phyloP scores from a whole-genome alignment of 1,284 basidiomycete species.

The Fistulina hepatica region DNA sequence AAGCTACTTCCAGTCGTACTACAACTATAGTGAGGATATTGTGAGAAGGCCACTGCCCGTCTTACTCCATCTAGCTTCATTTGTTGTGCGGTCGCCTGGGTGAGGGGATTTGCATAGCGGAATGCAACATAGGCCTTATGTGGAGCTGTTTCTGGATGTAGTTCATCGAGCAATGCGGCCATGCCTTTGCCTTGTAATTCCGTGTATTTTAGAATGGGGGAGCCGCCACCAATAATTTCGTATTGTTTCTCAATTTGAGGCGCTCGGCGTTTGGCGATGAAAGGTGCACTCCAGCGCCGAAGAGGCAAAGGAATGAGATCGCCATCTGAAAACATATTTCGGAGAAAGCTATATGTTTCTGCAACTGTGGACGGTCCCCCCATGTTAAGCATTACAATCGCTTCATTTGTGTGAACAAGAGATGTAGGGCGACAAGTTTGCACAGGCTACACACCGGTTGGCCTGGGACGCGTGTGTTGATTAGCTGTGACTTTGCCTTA shows the following conservation, averaged over 20 bases:
- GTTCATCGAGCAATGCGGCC: slow-evolving; percentile 85
- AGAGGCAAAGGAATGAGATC: slow-evolving; percentile 96
- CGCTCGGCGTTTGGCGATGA: slow-evolving; percentile 86
- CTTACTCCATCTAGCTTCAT: slow-evolving; percentile 89
- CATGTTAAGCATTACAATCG: slow-evolving; percentile 98
- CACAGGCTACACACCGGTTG: too few relatives aligned
- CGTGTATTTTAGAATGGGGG: slow-evolving; percentile 94
- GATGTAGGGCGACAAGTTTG: too few relatives aligned
- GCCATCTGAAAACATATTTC: slow-evolving; percentile 86
- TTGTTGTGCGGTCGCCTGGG: slow-evolving; percentile 71
- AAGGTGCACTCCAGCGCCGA: slow-evolving; percentile 78
- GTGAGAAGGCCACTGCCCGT: slow-evolving; percentile 92
- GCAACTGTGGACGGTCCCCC: slow-evolving; percentile 88
- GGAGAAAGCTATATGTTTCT: slow-evolving; percentile 86
- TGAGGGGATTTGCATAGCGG: slow-evolving; percentile 86
- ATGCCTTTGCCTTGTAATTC: slow-evolving; percentile 83
- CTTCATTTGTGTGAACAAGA: too few relatives aligned
- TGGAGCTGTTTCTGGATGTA: slow-evolving; percentile 85
- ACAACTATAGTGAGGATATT: slow-evolving; percentile 99
- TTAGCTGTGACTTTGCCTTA: too few relatives aligned
- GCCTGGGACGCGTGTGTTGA: too few relatives aligned
- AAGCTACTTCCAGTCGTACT: slow-evolving; percentile 95
- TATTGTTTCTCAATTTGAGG: slow-evolving; percentile 96
- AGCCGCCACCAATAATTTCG: slow-evolving; percentile 90
- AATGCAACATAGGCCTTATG: slow-evolving; percentile 96